These are phyloP conservation scores for Citrus reticulata DNA, from an alignment of 345 rosid species.

Conservation along the genomic window DNA sequence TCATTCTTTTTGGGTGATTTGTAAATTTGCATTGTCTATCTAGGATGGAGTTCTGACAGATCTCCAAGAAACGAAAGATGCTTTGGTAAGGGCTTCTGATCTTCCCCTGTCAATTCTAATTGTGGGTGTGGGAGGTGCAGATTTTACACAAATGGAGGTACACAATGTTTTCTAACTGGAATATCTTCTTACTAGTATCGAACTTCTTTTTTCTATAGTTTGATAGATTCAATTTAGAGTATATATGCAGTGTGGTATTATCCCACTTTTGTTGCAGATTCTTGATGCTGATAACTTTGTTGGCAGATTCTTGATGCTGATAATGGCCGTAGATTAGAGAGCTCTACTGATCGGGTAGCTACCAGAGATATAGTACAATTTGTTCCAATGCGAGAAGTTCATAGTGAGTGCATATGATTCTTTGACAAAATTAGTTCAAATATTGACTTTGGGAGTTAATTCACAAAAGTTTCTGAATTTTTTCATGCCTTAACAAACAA, in stretches of 20 bases:
- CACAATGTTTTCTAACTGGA: not conserved
- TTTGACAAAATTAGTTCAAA: not conserved
- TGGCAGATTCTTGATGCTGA: conserved; percentile 82
- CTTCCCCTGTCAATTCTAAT: conserved; percentile 87
- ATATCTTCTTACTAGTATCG: not conserved
- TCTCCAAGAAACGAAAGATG: conserved; percentile 67
- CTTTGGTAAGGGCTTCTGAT: conserved; percentile 86
- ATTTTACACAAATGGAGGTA: conserved; percentile 92
- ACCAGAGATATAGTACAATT: conserved; percentile 89
- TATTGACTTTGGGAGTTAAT: not conserved
- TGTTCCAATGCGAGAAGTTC: conserved; percentile 75
- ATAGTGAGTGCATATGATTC: conserved; percentile 41
- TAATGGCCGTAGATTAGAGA: conserved; percentile 66
- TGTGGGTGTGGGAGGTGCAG: conserved; percentile 81
- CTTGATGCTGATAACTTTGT: conserved; percentile 67
- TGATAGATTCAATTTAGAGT: not conserved
- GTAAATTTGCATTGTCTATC: not conserved
- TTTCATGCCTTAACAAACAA: not conserved
- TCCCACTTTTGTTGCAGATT: conserved; percentile 31
- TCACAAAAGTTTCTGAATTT: not conserved
- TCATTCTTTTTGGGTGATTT: not conserved
- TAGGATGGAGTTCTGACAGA: conserved; percentile 92
- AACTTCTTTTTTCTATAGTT: not conserved
- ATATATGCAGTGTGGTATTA: not conserved
- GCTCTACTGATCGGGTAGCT: conserved; percentile 70